Conservation (phyloP, 2,329 filamentous ascomycete genomes). For the Pyricularia sp. region DNA sequence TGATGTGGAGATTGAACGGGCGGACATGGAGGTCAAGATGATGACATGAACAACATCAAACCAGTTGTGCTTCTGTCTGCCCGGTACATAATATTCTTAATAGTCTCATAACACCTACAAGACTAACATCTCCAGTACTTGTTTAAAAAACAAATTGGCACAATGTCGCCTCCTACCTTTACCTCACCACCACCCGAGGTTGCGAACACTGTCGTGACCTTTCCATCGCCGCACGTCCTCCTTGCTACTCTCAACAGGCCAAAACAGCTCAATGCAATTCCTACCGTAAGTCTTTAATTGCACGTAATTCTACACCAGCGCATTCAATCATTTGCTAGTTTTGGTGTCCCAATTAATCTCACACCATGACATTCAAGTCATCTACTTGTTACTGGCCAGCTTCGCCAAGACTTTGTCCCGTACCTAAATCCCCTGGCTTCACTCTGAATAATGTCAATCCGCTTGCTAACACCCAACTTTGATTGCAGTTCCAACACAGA, state of each 20-base stretch:
- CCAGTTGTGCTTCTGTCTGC: neutral
- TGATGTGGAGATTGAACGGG: neutral
- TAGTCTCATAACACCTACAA: too few relatives aligned
- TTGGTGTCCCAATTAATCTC: too few relatives aligned
- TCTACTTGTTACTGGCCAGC: neutral
- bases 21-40: neutral
- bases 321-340: too few relatives aligned
- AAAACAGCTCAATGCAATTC: conserved; percentile 47
- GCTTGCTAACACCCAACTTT: neutral
- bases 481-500: conserved; percentile 28
- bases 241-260: conserved; percentile 53
- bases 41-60: neutral
- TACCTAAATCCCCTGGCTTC: neutral
- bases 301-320: too few relatives aligned
- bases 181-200: conserved; percentile 29
- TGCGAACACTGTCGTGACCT: conserved; percentile 31
- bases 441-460: neutral
- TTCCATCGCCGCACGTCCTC: conserved; percentile 44
- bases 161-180: conserved; percentile 11
- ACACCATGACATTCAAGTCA: too few relatives aligned
- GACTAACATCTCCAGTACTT: neutral
- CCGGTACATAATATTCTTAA: neutral
- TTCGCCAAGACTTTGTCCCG: neutral
- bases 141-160: neutral
- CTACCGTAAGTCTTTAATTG: conserved; percentile 12